Evolutionary conservation across 495 filamentous ascomycete species (phyloP), one percentile per base, ranked within the genome.

Genomic region (Chaetomium fimeti): DNA sequence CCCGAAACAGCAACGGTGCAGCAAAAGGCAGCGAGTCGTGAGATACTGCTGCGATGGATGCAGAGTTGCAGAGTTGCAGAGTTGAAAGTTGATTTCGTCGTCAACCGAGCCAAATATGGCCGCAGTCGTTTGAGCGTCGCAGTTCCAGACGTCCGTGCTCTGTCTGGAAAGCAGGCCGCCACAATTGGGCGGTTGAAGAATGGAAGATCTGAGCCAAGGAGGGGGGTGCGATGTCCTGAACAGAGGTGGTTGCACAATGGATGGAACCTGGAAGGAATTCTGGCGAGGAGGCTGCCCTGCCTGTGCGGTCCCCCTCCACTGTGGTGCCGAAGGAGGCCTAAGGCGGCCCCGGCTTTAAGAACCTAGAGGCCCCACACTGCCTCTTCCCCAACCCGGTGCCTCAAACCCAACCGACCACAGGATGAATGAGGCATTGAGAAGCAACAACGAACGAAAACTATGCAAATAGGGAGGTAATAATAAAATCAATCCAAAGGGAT

Each of bases 181-280:
- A 64, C 65, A 68, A 72, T 72, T 66, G 65, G 68, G 61, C 61
- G 66, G 66, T 65, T 63, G 59, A 57, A 22, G 60, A 60, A 57
- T 28, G 52, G 64, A 47, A 57, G 48, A 55, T 63, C 51, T 38
- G 22, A 22, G 32, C 24, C 36, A 56, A 43, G 65, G 53, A 63
- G 66, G 66, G 68, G 66, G 54, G 63, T 61, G 63, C 60, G 66
- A 66, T 71, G 56, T 55, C 45, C 61, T 57, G 63, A 51, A 52
- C 56, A 28, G 63, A 61, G 57, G 66, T 60, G 60, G 71, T 71
- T 69, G 68, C 66, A 71, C 68, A 55, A 55, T 36, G 32, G 32
- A 55, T 36, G 32, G 32, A 36, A 36, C 32, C 32, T 36, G 49
- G 53, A 61, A 67, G 68, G 62, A 70, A 70, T 64, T 65, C 63